Evolutionary conservation across 129 eudicot genomes (phyloP).

Genomic region (Pittosporum tobira): DNA sequence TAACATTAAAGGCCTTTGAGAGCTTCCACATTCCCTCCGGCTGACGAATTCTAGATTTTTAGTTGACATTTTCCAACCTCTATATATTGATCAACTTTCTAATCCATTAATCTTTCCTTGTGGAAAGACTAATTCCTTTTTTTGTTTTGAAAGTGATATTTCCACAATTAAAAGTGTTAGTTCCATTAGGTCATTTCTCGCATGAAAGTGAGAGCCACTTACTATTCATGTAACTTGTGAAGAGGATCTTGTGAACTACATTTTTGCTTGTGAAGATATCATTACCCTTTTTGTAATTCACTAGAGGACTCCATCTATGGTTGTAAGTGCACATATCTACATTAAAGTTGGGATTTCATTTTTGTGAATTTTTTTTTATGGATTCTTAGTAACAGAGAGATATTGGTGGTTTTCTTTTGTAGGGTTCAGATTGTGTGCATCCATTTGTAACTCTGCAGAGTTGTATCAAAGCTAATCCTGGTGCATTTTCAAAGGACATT

Average conservation of each 20-base stretch:
- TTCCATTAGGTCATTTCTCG: too few species aligned
- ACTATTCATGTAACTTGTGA: too few species aligned
- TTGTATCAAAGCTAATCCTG: conserved; percentile 70
- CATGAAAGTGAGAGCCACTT: too few species aligned
- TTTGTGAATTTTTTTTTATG: too few species aligned
- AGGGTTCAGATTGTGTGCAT: conserved; percentile 90
- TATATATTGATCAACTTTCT: not conserved
- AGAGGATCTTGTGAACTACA: too few species aligned
- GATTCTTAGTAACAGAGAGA: not conserved
- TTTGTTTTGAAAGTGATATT: too few species aligned
- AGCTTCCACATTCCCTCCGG: not conserved
- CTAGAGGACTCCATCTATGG: not conserved
- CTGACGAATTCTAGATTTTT: not conserved
- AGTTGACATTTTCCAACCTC: not conserved
- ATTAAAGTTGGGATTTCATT: not conserved
- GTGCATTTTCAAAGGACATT: conserved; percentile 71
- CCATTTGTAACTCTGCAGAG: conserved; percentile 86
- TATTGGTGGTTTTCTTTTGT: conserved; percentile 6
- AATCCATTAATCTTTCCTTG: not conserved
- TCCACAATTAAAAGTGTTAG: too few species aligned
- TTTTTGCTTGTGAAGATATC: not conserved
- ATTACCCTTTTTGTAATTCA: not conserved
- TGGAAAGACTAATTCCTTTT: too few species aligned
- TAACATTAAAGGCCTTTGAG: not conserved
- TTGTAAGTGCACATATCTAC: not conserved